Base-by-base conservation (phyloP, 2,329 filamentous ascomycete genomes). In the Microsporum ferrugineum region DNA sequence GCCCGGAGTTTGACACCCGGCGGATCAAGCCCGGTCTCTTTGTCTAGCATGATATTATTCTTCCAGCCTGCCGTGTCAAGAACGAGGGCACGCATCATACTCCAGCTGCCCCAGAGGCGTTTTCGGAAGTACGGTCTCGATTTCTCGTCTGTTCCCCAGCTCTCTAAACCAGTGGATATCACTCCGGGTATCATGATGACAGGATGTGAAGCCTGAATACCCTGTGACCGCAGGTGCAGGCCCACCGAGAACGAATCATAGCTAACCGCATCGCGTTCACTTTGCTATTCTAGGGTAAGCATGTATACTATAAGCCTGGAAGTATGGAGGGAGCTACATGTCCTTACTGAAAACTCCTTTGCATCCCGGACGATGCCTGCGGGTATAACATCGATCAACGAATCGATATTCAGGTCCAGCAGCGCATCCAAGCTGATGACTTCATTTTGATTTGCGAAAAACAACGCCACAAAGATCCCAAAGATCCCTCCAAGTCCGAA, bases 181-280 rank as follows among this genome's bases (percentile, higher is more conserved):
- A 99, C 94, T 3, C 94, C 94, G 0, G 94, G 94, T 7, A 99
- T 86, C 92, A 99, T 97, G 65, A 99, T 88, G 64, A 99, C 86
- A 0, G 94, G 90, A 68, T 96, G 91, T 62, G 88, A 82, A 14
- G 89, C 92, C 56, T 82, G 74, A 17, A 97, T 80, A 1, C 95
- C 95, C 72, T 96, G 88, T 3, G 85, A 78, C 43, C 85, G 85
- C 23, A 91, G 87, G 69, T 95, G 88, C 34, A 94, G 77, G 3
- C 94, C 95, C 55, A 97, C 88, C 0, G 91, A 84, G 71, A 99
- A 99, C 4, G 91, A 89, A 77, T 99, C 94, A 75, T 96, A 96
- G 69, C 88, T 88, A 65, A 95, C 87, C 49, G 89, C 84, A 67
- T 95, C 90, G 66, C 89, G 87, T 75, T 97, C 91, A 68, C 88